phyloP scores from a whole-genome alignment of 2,329 filamentous ascomycete species.

The Aspergillus ochraceus region DNA sequence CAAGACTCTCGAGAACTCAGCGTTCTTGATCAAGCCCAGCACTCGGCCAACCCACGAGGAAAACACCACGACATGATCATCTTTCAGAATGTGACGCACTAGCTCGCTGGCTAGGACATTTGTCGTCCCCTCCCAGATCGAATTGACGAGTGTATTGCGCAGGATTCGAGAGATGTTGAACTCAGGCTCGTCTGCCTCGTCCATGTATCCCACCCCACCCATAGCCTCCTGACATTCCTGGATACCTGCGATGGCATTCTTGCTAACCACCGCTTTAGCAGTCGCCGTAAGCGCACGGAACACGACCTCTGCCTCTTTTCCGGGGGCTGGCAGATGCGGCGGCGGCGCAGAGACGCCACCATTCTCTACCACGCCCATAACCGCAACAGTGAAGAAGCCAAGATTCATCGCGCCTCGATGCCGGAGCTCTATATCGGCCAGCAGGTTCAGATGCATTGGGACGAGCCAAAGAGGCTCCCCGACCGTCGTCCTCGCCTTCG shows the following conservation, averaged over 20 bases:
- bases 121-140: constrained; percentile 72
- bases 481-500: constrained; percentile 38
- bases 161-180: constrained; percentile 67
- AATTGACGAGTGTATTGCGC: constrained; percentile 58
- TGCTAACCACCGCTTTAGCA: constrained; percentile 37
- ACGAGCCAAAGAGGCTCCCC: constrained; percentile 40
- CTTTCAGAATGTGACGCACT: constrained; percentile 35
- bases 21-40: constrained; percentile 15
- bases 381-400: constrained; percentile 32
- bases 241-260: constrained; percentile 30
- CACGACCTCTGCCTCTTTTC: constrained; percentile 24
- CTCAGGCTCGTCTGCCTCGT: constrained; percentile 53
- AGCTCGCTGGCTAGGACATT: constrained; percentile 64
- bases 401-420: constrained; percentile 41
- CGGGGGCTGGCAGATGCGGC: constrained; percentile 45
- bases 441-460: constrained; percentile 41
- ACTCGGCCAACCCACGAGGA: constrained; percentile 46
- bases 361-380: constrained; percentile 54
- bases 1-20: constrained; percentile 9
- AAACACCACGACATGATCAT: constrained; percentile 29
- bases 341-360: constrained; percentile 41
- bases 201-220: constrained; percentile 42
- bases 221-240: constrained; percentile 42
- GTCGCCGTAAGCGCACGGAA: constrained; percentile 33
- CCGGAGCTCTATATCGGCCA: constrained; percentile 41